Evolutionary conservation across 2,329 filamentous ascomycete species (phyloP).

Genomic region (Neofusicoccum umdonicola): DNA sequence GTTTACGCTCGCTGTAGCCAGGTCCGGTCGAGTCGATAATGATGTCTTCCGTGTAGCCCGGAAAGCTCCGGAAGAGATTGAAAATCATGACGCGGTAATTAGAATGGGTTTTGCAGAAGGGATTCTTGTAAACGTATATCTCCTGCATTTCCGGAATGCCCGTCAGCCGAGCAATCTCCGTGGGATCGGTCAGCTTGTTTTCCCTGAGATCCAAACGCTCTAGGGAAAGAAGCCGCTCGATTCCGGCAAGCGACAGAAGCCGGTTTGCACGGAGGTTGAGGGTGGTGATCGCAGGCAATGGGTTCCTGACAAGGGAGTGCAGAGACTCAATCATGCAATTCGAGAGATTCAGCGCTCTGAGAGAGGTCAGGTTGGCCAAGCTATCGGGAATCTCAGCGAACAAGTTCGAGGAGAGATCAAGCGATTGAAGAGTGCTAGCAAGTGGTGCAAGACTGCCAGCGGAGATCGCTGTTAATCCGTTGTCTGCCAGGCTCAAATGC

Average conservation of each 20-base stretch:
- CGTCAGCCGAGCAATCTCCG: constrained; percentile 83
- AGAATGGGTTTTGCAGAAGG: constrained; percentile 82
- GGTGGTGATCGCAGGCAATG: constrained; percentile 88
- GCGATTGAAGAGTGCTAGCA: constrained; percentile 81
- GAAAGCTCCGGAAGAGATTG: constrained; percentile 88
- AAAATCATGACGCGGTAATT: constrained; percentile 88
- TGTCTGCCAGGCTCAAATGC: constrained; percentile 89
- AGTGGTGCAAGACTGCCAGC: constrained; percentile 75
- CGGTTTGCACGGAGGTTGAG: constrained; percentile 89
- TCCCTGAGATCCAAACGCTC: constrained; percentile 90
- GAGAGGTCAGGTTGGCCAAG: constrained; percentile 75
- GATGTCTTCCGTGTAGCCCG: constrained; percentile 87
- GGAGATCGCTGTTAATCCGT: constrained; percentile 78
- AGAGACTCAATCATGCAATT: constrained; percentile 97
- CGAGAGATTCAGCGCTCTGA: constrained; percentile 90
- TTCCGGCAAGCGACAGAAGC: constrained; percentile 79
- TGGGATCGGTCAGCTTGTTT: constrained; percentile 86
- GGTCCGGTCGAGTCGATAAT: constrained; percentile 82
- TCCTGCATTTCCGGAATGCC: constrained; percentile 88
- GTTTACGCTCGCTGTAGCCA: constrained; percentile 79
- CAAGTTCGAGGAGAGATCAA: constrained; percentile 89
- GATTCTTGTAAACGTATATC: constrained; percentile 89
- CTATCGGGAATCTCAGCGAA: constrained; percentile 95
- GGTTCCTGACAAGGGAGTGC: constrained; percentile 79
- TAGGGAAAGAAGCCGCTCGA: constrained; percentile 83